These are phyloP conservation scores for Pisolithus marmoratus DNA, from an alignment of 768 basidiomycete genomes.

Conservation along the genomic window DNA sequence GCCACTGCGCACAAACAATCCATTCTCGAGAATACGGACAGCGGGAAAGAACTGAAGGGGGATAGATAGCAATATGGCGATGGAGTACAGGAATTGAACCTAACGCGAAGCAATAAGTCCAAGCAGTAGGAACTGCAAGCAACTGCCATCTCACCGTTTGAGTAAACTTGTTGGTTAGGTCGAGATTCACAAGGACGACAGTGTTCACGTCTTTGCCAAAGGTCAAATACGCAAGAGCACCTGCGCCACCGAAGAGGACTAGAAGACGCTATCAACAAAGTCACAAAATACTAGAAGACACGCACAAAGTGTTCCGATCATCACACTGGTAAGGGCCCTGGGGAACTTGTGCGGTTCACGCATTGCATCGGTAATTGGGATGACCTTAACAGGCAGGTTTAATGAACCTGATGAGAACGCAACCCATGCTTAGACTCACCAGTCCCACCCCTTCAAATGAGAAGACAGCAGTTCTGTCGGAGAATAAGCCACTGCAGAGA, in stretches of 20 bases:
- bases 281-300: conserved; percentile 3
- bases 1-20: conserved; percentile 82
- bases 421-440: conserved; percentile 35
- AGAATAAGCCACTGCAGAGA: conserved; percentile 1
- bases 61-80: conserved; percentile 87
- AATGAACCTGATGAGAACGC: conserved; percentile 1
- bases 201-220: conserved; percentile 87
- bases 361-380: conserved; percentile 98
- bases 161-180: conserved; percentile 76
- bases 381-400: conserved; percentile 43
- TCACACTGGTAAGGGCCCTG: conserved; percentile 78
- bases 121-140: not conserved
- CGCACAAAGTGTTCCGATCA: conserved; percentile 76
- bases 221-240: conserved; percentile 79
- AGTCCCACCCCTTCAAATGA: conserved; percentile 97
- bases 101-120: conserved; percentile 18
- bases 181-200: conserved; percentile 92
- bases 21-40: conserved; percentile 95
- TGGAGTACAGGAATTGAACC: conserved; percentile 85
- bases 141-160: conserved; percentile 58
- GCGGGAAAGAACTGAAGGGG: conserved; percentile 98
- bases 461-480: conserved; percentile 85
- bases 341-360: conserved; percentile 93
- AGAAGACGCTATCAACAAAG: conserved; percentile 4
- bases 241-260: conserved; percentile 87